Conservation (phyloP, 73 alveolate genomes). For the Blepharisma stoltei region DNA sequence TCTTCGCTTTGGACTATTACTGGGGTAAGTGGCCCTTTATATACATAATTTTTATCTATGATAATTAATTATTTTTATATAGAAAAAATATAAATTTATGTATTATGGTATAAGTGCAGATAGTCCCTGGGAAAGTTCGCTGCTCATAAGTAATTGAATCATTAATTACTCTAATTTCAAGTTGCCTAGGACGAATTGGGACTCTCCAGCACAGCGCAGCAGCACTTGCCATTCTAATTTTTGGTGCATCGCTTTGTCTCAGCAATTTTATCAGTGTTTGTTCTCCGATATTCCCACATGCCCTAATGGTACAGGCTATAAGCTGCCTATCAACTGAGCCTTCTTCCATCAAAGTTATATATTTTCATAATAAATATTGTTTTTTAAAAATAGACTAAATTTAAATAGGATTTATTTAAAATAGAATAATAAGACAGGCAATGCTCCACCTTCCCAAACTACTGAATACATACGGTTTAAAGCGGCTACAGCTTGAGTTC, state of each 20-base stretch:
- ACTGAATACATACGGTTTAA: slow-evolving; percentile 80
- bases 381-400: slow-evolving; percentile 56
- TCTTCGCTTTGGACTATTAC: slow-evolving; percentile 57
- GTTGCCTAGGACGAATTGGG: slow-evolving; percentile 11
- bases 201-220: slow-evolving; percentile 73
- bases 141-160: slow-evolving; percentile 53
- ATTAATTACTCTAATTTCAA: slow-evolving; percentile 53
- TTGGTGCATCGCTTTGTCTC: slow-evolving; percentile 57
- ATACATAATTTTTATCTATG: too few relatives aligned
- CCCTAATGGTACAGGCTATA: slow-evolving; percentile 77
- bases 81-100: too few relatives aligned
- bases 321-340: slow-evolving; percentile 81
- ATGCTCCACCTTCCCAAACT: slow-evolving; percentile 63
- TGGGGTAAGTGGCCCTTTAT: slow-evolving; percentile 76
- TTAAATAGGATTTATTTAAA: too few relatives aligned
- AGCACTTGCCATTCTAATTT: slow-evolving; percentile 83
- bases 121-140: slow-evolving; percentile 73
- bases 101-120: slow-evolving; percentile 84
- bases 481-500: slow-evolving; percentile 76
- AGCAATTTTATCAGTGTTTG: slow-evolving; percentile 51
- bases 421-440: slow-evolving; percentile 19
- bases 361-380: too few relatives aligned
- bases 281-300: slow-evolving; percentile 81
- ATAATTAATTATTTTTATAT: too few relatives aligned
- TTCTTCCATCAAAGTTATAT: slow-evolving; percentile 78